phyloP scores from a whole-genome alignment of 352 stramenopile species.

The Peronospora destructor region DNA sequence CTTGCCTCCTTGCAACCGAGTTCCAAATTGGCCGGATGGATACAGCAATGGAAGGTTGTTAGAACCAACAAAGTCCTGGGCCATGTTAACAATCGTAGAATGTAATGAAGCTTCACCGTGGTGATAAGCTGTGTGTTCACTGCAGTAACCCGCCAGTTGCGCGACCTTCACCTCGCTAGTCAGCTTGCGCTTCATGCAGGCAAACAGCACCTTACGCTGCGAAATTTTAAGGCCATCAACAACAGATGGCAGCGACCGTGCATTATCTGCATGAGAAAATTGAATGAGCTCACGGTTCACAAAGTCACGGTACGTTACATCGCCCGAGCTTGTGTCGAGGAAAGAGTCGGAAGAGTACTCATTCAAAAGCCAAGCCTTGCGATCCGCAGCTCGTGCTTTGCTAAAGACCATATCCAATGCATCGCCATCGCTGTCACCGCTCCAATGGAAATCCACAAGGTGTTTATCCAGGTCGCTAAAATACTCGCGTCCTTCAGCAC shows the following conservation, averaged over 20 bases:
- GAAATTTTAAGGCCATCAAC: conserved; percentile 97
- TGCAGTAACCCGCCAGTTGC: conserved; percentile 98
- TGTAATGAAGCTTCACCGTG: conserved; percentile 97
- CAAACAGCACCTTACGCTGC: conserved; percentile 96
- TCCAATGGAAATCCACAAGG: conserved; percentile 87
- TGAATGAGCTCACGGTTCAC: conserved; percentile 99
- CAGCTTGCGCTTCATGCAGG: conserved; percentile 97
- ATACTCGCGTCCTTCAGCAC: conserved; percentile 95
- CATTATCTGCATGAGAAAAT: conserved; percentile 96
- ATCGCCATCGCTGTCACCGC: conserved; percentile 71
- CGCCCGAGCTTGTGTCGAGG: conserved; percentile 88
- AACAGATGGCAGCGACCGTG: conserved; percentile 92
- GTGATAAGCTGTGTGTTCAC: conserved; percentile 96
- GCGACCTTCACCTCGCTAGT: conserved; percentile 99
- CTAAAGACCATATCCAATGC: conserved; percentile 98
- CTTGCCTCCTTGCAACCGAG: conserved; percentile 96
- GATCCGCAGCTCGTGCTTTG: conserved; percentile 93
- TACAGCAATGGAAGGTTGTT: conserved; percentile 99
- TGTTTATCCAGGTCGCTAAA: conserved; percentile 95
- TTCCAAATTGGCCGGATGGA: conserved; percentile 98
- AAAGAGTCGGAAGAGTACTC: conserved; percentile 86
- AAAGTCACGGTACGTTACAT: conserved; percentile 94
- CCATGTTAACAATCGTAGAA: conserved; percentile 98
- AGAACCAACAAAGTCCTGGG: conserved; percentile 95
- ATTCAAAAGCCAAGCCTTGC: conserved; percentile 93